These are phyloP conservation scores for Cyamopsis tetragonoloba DNA, from an alignment of 306 rosid genomes.

Conservation along the genomic window DNA sequence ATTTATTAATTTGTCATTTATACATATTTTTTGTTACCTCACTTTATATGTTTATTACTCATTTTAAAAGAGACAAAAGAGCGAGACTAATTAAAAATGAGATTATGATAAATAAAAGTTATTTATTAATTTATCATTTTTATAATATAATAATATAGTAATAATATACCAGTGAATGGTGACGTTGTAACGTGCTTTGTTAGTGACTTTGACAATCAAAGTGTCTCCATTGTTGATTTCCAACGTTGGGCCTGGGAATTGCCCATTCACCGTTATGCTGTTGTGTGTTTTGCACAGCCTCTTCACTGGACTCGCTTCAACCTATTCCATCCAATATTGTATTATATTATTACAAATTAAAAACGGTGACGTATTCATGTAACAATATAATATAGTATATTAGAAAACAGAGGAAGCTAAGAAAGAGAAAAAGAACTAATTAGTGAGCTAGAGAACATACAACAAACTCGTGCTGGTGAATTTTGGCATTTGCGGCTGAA, in stretches of 20 bases:
- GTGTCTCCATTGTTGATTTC: conserved; percentile 84
- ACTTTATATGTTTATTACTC: too few species aligned
- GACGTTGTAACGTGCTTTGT: conserved; percentile 80
- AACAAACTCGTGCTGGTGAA: conserved; percentile 69
- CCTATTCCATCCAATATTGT: too few species aligned
- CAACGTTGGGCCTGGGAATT: conserved; percentile 87
- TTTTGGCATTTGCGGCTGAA: conserved; percentile 53
- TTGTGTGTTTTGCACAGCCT: conserved; percentile 97
- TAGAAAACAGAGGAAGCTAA: too few species aligned
- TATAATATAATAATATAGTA: too few species aligned
- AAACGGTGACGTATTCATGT: too few species aligned
- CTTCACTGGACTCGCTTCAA: conserved; percentile 93
- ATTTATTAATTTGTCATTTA: too few species aligned
- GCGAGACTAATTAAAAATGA: not conserved
- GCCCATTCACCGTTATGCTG: conserved; percentile 80
- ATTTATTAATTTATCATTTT: too few species aligned
- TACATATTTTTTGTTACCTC: too few species aligned
- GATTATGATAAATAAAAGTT: too few species aligned
- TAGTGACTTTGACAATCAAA: conserved; percentile 63
- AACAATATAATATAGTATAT: too few species aligned
- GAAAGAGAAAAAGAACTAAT: not conserved
- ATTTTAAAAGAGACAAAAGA: too few species aligned
- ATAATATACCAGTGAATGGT: conserved; percentile 77
- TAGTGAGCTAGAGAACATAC: conserved; percentile 43
- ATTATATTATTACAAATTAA: not conserved